phyloP scores from a whole-genome alignment of 1,284 basidiomycete genomes.

The Tilletia indica region DNA sequence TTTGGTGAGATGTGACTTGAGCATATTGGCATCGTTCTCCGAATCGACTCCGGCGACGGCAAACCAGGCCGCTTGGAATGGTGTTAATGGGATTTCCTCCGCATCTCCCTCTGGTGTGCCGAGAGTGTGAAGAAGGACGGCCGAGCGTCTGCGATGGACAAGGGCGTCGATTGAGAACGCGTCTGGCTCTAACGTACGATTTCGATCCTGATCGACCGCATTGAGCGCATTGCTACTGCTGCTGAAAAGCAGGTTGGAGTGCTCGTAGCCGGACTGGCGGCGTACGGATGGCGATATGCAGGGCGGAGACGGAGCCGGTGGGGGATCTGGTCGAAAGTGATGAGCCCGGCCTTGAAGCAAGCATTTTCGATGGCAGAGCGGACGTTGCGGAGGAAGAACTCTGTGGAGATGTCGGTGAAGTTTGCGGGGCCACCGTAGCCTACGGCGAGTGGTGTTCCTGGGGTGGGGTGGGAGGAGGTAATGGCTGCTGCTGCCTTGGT shows the following conservation, averaged over 20 bases:
- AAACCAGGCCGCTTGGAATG: slow-evolving; percentile 35
- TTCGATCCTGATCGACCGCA: too few relatives aligned
- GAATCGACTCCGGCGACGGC: slow-evolving; percentile 39
- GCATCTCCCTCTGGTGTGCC: background rate
- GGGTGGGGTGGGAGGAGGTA: slow-evolving; percentile 13
- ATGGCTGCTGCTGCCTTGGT: slow-evolving; percentile 34
- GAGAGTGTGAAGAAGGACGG: background rate
- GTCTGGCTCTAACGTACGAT: background rate
- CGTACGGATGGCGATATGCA: background rate
- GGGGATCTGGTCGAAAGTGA: background rate
- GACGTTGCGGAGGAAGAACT: slow-evolving; percentile 23
- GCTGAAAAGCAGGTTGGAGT: background rate
- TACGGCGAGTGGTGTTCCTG: slow-evolving; percentile 24
- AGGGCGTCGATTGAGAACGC: background rate
- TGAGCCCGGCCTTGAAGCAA: background rate
- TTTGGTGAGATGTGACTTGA: slow-evolving; percentile 22
- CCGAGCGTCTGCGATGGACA: background rate
- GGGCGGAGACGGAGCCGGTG: background rate
- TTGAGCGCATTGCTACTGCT: too few relatives aligned
- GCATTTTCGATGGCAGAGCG: slow-evolving; percentile 21
- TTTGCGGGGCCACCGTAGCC: slow-evolving; percentile 35
- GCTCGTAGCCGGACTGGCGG: background rate
- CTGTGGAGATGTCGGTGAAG: slow-evolving; percentile 25
- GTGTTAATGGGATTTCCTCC: background rate
- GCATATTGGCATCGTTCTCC: slow-evolving; percentile 21